These are phyloP conservation scores for Pythium grandisporangium DNA, from an alignment of 352 stramenopile genomes.

Conservation along the genomic window DNA sequence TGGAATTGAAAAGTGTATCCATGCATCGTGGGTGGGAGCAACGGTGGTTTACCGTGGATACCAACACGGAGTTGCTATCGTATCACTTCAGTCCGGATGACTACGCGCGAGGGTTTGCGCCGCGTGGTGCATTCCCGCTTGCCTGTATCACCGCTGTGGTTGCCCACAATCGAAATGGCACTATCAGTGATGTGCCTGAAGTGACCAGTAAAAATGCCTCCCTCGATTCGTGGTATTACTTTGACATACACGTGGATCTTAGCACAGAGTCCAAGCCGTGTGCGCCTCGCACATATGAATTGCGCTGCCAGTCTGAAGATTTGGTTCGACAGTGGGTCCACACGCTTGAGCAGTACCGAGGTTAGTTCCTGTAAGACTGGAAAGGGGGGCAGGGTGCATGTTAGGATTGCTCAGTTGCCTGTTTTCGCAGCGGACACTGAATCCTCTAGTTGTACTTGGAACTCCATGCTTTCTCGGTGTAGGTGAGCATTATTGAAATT, in stretches of 20 bases:
- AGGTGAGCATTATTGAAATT: no score
- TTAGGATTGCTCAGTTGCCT: no score
- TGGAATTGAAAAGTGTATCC: slow-evolving; percentile 72
- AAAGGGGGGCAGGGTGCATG: no score
- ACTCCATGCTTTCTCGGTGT: no score
- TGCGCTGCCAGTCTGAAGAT: slow-evolving; percentile 47
- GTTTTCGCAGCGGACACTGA: no score
- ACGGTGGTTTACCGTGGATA: slow-evolving; percentile 58
- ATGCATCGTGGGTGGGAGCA: slow-evolving; percentile 67
- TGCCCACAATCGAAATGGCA: no score
- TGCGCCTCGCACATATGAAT: slow-evolving; percentile 53
- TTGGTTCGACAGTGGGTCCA: slow-evolving; percentile 58
- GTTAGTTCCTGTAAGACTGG: no score
- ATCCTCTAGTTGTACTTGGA: no score
- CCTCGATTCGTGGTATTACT: slow-evolving; percentile 28
- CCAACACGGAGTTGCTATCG: slow-evolving; percentile 54
- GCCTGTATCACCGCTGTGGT: slow-evolving; percentile 49
- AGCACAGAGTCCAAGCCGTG: slow-evolving; percentile 52
- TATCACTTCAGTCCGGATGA: slow-evolving; percentile 68
- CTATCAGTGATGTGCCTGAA: no score
- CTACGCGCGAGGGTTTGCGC: slow-evolving; percentile 45
- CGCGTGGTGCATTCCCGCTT: slow-evolving; percentile 45
- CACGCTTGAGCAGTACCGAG: slow-evolving; percentile 57
- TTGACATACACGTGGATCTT: slow-evolving; percentile 61
- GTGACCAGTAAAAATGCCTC: slow-evolving; percentile 20